phyloP scores from a whole-genome alignment of 1,139 yeast species.

The Wickerhamiella infanticola region DNA sequence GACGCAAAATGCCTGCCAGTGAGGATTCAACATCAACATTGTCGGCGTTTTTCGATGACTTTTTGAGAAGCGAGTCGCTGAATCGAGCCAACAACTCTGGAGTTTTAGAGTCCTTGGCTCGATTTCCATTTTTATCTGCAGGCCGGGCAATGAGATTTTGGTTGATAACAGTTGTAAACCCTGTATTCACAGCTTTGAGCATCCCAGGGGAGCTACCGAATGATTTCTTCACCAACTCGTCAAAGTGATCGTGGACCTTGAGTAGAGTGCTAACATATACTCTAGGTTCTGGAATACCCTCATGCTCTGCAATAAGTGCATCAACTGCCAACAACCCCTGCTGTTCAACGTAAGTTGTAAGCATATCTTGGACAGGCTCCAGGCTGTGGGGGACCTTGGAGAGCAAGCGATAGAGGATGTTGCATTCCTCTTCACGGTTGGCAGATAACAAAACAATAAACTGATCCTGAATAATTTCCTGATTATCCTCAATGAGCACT shows the following conservation, averaged over 20 bases:
- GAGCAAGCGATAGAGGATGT: conserved; percentile 62
- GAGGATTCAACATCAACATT: conserved; percentile 48
- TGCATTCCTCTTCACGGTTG: conserved; percentile 61
- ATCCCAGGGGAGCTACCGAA: conserved; percentile 66
- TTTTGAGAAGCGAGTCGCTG: conserved; percentile 69
- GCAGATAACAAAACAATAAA: conserved; percentile 59
- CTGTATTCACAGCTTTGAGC: conserved; percentile 77
- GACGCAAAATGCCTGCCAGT: conserved; percentile 67
- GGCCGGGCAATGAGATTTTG: conserved; percentile 68
- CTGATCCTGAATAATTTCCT: conserved; percentile 61
- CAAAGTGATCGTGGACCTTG: conserved; percentile 50
- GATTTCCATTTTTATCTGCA: conserved; percentile 22
- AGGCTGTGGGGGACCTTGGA: conserved; percentile 54
- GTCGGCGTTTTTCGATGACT: conserved; percentile 55
- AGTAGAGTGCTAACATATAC: conserved; percentile 66
- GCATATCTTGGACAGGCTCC: conserved; percentile 58
- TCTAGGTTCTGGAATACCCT: conserved; percentile 41
- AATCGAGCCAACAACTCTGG: conserved; percentile 87
- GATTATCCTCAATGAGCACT: conserved; percentile 66
- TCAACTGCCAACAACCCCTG: conserved; percentile 60
- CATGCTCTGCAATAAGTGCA: conserved; percentile 40
- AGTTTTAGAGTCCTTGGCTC: conserved; percentile 46
- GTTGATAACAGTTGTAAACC: conserved; percentile 77
- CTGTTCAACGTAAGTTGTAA: conserved; percentile 57
- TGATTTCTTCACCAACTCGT: conserved; percentile 49